phyloP scores from a whole-genome alignment of 768 basidiomycete species.

The Auriscalpium orientale region DNA sequence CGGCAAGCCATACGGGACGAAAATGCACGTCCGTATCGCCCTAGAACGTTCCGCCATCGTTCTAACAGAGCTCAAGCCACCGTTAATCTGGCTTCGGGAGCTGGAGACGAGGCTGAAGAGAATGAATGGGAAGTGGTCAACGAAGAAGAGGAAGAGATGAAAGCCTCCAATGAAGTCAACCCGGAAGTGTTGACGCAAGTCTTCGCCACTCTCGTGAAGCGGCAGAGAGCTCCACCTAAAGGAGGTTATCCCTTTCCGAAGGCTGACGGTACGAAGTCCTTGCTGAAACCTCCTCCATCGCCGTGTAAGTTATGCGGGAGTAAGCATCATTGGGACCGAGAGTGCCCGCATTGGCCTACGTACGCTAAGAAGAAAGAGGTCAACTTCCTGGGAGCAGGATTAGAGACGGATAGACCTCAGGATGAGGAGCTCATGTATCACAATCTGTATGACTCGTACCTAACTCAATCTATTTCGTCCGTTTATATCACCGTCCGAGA shows the following conservation, averaged over 20 bases:
- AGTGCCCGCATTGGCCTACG: slow-evolving; percentile 22
- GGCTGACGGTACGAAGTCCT: neutral
- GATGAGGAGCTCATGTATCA: slow-evolving; percentile 25
- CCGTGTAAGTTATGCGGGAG: slow-evolving; percentile 21
- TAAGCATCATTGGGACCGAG: slow-evolving; percentile 27
- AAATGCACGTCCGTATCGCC: too few relatives aligned
- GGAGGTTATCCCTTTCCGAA: neutral
- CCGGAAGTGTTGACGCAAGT: too few relatives aligned
- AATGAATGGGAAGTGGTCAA: too few relatives aligned
- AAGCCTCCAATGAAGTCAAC: too few relatives aligned
- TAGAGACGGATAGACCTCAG: slow-evolving; percentile 17
- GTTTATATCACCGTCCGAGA: neutral
- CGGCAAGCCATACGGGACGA: too few relatives aligned
- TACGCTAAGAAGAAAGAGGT: slow-evolving; percentile 13
- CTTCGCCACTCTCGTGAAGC: too few relatives aligned
- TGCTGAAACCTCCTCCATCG: neutral
- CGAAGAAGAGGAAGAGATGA: too few relatives aligned
- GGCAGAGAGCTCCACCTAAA: neutral
- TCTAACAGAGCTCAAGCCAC: too few relatives aligned
- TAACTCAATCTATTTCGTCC: neutral
- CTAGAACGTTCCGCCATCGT: too few relatives aligned
- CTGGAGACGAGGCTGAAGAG: too few relatives aligned
- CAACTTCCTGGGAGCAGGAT: slow-evolving; percentile 6
- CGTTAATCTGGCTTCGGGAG: too few relatives aligned
- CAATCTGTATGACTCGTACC: neutral